phyloP scores from a whole-genome alignment of 2,329 filamentous ascomycete species.

The Alternaria sp. region DNA sequence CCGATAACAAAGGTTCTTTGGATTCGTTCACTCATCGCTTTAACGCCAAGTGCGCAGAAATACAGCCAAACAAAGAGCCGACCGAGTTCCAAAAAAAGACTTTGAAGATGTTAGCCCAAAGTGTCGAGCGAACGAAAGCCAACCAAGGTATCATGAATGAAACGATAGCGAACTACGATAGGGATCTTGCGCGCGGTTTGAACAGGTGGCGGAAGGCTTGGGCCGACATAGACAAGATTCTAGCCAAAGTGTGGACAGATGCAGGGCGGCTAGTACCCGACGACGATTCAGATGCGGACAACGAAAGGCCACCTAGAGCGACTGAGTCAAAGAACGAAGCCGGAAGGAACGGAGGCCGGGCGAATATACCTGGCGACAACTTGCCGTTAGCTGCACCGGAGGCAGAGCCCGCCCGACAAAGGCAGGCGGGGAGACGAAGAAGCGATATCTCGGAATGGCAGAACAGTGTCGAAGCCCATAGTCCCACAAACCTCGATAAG shows the following conservation, averaged over 20 bases:
- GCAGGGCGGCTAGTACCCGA: not conserved
- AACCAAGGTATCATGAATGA: not conserved
- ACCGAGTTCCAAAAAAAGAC: not conserved
- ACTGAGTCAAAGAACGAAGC: not conserved
- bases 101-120: not conserved
- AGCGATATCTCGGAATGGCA: not conserved
- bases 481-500: not conserved
- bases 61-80: not conserved
- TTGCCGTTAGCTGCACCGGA: not conserved
- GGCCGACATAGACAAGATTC: not conserved
- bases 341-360: not conserved
- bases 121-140: not conserved
- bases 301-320: not conserved
- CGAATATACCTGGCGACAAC: not conserved
- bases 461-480: not conserved
- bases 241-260: not conserved
- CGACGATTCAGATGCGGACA: not conserved
- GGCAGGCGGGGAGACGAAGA: not conserved
- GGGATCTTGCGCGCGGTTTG: not conserved
- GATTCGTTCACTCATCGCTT: not conserved
- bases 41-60: not conserved
- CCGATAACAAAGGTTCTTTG: not conserved
- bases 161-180: not conserved
- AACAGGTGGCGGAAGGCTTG: not conserved
- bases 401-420: not conserved